Conservation (phyloP, 306 rosid genomes). For the Vigna hirtella region DNA sequence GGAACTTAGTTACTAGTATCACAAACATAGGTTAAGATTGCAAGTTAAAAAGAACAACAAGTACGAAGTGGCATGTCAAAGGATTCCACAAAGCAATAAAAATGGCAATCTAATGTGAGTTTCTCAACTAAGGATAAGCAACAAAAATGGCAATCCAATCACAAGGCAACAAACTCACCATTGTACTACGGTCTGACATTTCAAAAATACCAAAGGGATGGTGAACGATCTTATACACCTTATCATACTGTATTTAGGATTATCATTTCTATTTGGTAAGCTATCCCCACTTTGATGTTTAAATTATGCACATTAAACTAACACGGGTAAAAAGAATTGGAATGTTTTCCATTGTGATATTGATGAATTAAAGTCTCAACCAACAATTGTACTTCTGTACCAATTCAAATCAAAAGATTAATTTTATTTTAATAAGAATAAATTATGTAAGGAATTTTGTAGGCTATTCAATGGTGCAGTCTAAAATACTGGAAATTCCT, state of each 20-base stretch:
- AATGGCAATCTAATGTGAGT: neutral
- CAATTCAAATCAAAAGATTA: conserved; percentile 2
- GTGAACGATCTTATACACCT: conserved; percentile 1
- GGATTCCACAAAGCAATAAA: neutral
- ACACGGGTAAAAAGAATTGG: neutral
- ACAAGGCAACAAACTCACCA: neutral
- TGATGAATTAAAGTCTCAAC: neutral
- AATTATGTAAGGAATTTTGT: neutral
- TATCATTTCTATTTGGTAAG: neutral
- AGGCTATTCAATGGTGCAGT: neutral
- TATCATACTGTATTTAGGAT: conserved; percentile 11
- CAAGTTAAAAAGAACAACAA: conserved; percentile 33
- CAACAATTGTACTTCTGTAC: neutral
- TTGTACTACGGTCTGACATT: neutral
- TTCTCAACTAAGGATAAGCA: neutral
- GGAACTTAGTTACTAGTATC: conserved; percentile 22
- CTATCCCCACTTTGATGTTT: neutral
- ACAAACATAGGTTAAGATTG: neutral
- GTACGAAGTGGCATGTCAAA: conserved; percentile 17
- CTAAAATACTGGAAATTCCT: neutral
- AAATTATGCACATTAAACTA: neutral
- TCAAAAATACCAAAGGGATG: neutral
- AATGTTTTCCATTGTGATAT: neutral
- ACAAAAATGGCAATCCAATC: neutral
- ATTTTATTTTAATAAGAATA: neutral